phyloP scores from a whole-genome alignment of 495 filamentous ascomycete species.

The Aspergillus sparsus region DNA sequence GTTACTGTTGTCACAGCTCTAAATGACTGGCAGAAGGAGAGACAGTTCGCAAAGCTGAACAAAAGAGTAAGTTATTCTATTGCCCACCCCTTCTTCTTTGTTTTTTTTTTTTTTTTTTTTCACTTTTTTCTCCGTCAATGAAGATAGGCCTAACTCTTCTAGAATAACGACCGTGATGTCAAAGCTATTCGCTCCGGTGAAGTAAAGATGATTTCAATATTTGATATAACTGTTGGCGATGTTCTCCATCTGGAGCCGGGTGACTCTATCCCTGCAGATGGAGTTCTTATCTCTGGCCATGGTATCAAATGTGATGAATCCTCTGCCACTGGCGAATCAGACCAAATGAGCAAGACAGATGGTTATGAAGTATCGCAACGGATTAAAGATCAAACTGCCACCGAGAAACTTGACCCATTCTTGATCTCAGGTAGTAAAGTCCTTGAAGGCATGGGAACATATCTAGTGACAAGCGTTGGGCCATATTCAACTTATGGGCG shows the following conservation, averaged over 20 bases:
- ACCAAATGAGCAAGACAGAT: conserved; percentile 63
- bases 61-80: conserved; percentile 51
- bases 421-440: conserved; percentile 66
- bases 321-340: conserved; percentile 68
- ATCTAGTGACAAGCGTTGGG: conserved; percentile 64
- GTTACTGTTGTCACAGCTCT: conserved; percentile 73
- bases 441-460: conserved; percentile 64
- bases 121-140: background rate
- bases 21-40: conserved; percentile 79
- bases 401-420: conserved; percentile 63
- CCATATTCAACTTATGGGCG: conserved; percentile 65
- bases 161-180: conserved; percentile 78
- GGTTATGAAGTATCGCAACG: conserved; percentile 60
- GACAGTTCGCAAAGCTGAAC: conserved; percentile 78
- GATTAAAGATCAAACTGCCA: conserved; percentile 54
- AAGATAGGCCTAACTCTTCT: conserved; percentile 12
- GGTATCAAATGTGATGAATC: conserved; percentile 70
- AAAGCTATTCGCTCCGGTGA: conserved; percentile 77
- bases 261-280: conserved; percentile 66
- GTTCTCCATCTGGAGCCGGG: conserved; percentile 73
- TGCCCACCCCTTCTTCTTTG: too few relatives aligned
- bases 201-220: conserved; percentile 68
- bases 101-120: background rate
- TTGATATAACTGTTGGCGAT: conserved; percentile 71
- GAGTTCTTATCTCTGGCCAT: conserved; percentile 62